Conservation (phyloP, 345 rosid species). For the Lumnitzera racemosa region DNA sequence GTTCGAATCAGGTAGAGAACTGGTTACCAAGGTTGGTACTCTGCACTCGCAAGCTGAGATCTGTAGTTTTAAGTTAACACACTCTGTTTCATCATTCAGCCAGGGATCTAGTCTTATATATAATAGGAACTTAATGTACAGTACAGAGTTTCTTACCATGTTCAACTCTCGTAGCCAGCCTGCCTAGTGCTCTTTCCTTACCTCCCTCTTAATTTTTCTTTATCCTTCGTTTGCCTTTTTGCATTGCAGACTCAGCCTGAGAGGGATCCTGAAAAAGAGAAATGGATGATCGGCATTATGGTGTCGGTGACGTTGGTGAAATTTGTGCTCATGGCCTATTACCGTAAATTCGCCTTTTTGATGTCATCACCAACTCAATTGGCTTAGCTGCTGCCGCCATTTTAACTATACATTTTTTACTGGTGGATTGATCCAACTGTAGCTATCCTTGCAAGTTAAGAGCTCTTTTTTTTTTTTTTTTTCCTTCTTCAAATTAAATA, state of each 20-base stretch:
- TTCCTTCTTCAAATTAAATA: background rate
- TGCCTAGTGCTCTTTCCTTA: no score
- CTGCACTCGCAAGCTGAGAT: no score
- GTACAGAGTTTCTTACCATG: no score
- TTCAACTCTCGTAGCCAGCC: no score
- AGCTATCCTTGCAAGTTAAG: slow-evolving; percentile 35
- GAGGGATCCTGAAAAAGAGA: slow-evolving; percentile 33
- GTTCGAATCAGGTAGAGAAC: slow-evolving; percentile 50
- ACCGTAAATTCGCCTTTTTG: slow-evolving; percentile 46
- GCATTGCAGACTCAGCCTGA: slow-evolving; percentile 37
- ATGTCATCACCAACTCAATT: slow-evolving; percentile 44
- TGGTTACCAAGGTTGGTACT: slow-evolving; percentile 23
- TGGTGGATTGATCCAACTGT: slow-evolving; percentile 55
- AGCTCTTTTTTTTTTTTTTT: no score
- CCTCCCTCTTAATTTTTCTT: no score
- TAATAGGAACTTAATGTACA: no score
- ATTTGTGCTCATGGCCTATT: slow-evolving; percentile 26
- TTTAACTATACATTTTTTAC: slow-evolving; percentile 38
- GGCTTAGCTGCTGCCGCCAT: slow-evolving; percentile 45
- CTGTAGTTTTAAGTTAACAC: no score
- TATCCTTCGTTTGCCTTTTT: background rate
- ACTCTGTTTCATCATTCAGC: no score
- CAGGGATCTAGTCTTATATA: no score
- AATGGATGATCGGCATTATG: slow-evolving; percentile 60
- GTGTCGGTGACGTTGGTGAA: slow-evolving; percentile 36